A percentile compares a stretch with the other conserved stretches of the same genome.
Evolutionary conservation across 1,284 basidiomycete genomes (phyloP).

Genomic region (Apiotrichum veenhuisii): DNA sequence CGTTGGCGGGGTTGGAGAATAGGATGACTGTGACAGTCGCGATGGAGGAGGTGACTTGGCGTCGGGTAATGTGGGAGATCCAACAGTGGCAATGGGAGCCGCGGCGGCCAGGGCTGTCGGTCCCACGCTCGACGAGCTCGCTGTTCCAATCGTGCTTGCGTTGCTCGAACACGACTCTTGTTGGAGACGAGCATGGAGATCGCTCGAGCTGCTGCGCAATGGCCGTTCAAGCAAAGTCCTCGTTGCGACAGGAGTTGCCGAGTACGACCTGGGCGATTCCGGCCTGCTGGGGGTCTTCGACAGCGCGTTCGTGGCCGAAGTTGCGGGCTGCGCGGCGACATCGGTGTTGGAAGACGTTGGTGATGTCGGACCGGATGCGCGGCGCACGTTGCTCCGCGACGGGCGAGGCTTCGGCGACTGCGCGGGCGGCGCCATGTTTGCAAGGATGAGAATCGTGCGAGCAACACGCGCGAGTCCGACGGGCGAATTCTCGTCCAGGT

Average conservation of each 20-base stretch:
- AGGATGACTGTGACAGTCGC: background rate
- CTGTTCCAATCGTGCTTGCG: background rate
- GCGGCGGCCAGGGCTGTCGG: background rate
- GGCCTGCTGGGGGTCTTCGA: conserved; percentile 1
- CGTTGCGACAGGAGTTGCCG: background rate
- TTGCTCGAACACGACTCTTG: conserved; percentile 4
- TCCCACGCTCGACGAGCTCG: background rate
- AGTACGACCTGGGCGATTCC: conserved; percentile 1
- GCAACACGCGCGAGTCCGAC: conserved; percentile 32
- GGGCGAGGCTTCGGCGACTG: background rate
- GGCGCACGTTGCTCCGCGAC: background rate
- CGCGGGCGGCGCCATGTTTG: conserved; percentile 53
- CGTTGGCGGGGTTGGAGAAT: conserved; percentile 7
- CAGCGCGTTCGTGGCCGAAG: too few species aligned
- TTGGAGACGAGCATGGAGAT: conserved; percentile 13
- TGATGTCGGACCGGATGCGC: conserved; percentile 1
- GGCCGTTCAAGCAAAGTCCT: conserved; percentile 9
- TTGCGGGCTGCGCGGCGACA: background rate
- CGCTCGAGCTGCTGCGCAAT: conserved; percentile 17
- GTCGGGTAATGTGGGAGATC: background rate
- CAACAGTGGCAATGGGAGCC: background rate
- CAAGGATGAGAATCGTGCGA: conserved; percentile 60
- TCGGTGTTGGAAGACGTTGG: conserved; percentile 2
- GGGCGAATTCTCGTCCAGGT: conserved; percentile 33
- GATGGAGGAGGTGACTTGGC: background rate